Evolutionary conservation across 257 asterid genomes (phyloP), one percentile per base, ranked within the genome.

Genomic region (Solanum dulcamara): DNA sequence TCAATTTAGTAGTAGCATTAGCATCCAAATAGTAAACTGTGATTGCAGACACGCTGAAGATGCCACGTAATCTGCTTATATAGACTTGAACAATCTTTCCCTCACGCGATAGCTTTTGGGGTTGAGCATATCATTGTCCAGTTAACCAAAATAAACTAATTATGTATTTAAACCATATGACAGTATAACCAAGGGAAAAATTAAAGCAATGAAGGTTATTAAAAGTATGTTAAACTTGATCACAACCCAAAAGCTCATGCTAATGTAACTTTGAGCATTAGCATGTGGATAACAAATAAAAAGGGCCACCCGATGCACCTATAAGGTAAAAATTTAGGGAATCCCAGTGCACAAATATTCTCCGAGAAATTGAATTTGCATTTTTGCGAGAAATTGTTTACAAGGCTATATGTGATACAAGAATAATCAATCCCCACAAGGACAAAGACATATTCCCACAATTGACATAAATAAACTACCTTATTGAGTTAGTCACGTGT

Each of bases 51-150:
- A n/a, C n/a, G n/a, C n/a, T n/a, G n/a, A n/a, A n/a, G n/a, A n/a
- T n/a, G n/a, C n/a, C n/a, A n/a, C n/a, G n/a, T n/a, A n/a, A n/a
- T 20, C 0, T 53, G 12, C 0, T 57, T 57, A 22, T 2, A 53
- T n/a, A n/a, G 66, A 57, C 66, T 57, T n/a, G 66, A 1, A 1
- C 7, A n/a, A 1, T 57, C 15, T 14, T 57, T 15, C 3, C 66
- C 18, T 46, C 53, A 46, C 18, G 46, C 8, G 6, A 24, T 57
- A 22, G 30, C 66, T 4, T 57, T 57, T 57, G 32, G 14, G 32
- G 15, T 57, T 57, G 64, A 55, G 15, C 66, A n/a, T n/a, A 57
- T 57, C 66, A 10, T 1, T 57, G 32, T 10, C 0, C 7, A 57
- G 32, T 10, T 57, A 57, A 57, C 7, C 15, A n/a, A n/a, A n/a